Evolutionary conservation across 2,329 filamentous ascomycete species (phyloP).

Genomic region (Alternaria atra): DNA sequence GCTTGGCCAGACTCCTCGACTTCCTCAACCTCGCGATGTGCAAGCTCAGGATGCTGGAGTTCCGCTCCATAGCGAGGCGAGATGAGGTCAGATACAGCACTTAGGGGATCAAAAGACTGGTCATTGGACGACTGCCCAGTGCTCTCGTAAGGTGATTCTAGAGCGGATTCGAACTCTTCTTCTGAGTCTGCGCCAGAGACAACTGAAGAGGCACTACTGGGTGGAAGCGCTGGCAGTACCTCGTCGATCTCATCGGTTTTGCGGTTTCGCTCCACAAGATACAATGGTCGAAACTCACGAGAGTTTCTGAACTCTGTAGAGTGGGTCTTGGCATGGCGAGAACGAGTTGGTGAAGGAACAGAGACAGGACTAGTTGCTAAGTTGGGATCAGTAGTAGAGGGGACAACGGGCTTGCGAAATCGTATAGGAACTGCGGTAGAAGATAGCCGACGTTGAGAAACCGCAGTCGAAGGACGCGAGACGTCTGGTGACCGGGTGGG

Average conservation of each 20-base stretch:
- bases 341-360: slow-evolving; percentile 54
- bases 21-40: slow-evolving; percentile 51
- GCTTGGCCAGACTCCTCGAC: slow-evolving; percentile 70
- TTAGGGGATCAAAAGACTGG: slow-evolving; percentile 33
- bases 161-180: slow-evolving; percentile 56
- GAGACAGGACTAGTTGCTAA: slow-evolving; percentile 29
- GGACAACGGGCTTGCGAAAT: slow-evolving; percentile 60
- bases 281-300: slow-evolving; percentile 80
- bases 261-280: slow-evolving; percentile 74
- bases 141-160: slow-evolving; percentile 49
- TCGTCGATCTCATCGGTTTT: slow-evolving; percentile 48
- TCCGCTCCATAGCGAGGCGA: slow-evolving; percentile 27
- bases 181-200: slow-evolving; percentile 54
- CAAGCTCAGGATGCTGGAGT: slow-evolving; percentile 33
- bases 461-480: slow-evolving; percentile 23
- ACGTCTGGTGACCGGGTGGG: slow-evolving; percentile 38
- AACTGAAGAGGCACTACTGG: slow-evolving; percentile 53
- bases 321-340: slow-evolving; percentile 57
- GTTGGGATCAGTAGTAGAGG: slow-evolving; percentile 54
- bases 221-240: slow-evolving; percentile 62
- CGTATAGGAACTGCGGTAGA: slow-evolving; percentile 65
- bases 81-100: slow-evolving; percentile 28
- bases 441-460: slow-evolving; percentile 36
- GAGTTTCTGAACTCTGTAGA: slow-evolving; percentile 64
- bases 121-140: slow-evolving; percentile 33